Percentiles rank a stretch among this genome's conserved stretches.
Evolutionary conservation across 2,329 filamentous ascomycete genomes (phyloP).

Genomic region (Verticillium nonalfalfae): DNA sequence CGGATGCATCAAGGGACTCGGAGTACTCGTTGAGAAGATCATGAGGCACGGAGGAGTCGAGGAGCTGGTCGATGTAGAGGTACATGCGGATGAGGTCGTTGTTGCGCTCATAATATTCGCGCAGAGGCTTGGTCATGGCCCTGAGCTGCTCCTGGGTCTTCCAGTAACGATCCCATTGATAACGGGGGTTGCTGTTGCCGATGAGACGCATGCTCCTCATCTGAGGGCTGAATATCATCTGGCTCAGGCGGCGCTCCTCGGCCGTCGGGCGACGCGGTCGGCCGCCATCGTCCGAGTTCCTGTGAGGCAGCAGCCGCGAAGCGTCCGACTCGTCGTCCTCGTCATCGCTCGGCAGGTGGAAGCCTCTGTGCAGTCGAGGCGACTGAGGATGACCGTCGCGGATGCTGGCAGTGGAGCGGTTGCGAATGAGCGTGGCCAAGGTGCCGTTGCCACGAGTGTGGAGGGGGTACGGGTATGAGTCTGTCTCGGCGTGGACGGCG

Average conservation of each 20-base stretch:
- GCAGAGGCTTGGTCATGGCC: constrained; percentile 66
- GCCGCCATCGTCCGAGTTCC: constrained; percentile 18
- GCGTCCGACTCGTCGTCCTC: constrained; percentile 1
- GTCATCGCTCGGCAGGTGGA: background rate
- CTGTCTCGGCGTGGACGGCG: constrained; percentile 20
- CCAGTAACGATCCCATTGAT: constrained; percentile 83
- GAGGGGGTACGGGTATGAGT: constrained; percentile 54
- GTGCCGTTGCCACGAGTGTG: constrained; percentile 27
- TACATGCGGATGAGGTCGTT: constrained; percentile 90
- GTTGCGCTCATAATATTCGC: constrained; percentile 81
- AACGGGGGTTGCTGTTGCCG: constrained; percentile 79
- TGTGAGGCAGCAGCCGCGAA: background rate
- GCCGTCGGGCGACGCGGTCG: constrained; percentile 35
- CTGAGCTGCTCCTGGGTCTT: constrained; percentile 71
- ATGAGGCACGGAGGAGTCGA: constrained; percentile 90
- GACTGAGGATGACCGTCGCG: background rate
- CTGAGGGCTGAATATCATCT: constrained; percentile 59
- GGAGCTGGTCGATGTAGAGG: constrained; percentile 82
- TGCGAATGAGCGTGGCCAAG: constrained; percentile 26
- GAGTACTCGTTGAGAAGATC: constrained; percentile 86
- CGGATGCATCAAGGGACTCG: constrained; percentile 49
- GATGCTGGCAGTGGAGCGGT: constrained; percentile 35
- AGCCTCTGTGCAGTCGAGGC: background rate
- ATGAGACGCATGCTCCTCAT: constrained; percentile 83
- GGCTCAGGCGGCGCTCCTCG: constrained; percentile 53